Conservation (phyloP, 1,284 basidiomycete species). For the Trametes sp. region DNA sequence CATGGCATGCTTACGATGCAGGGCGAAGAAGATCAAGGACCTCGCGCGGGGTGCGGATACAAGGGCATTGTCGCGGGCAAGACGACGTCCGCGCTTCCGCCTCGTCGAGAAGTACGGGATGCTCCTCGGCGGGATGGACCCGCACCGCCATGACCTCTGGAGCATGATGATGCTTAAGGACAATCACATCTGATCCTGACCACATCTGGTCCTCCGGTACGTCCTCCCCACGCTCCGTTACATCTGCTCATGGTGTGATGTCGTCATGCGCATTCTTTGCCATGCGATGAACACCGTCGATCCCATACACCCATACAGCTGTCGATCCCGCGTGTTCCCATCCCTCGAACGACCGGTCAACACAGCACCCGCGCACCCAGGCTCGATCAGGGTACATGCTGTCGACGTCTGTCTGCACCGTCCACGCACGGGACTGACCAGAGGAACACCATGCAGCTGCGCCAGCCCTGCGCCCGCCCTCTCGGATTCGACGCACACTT, state of each 20-base stretch:
- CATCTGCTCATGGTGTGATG: not conserved
- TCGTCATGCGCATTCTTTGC: not conserved
- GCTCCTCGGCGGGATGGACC: slow-evolving; percentile 96
- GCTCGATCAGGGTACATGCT: too few relatives aligned
- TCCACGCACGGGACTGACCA: too few relatives aligned
- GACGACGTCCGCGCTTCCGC: slow-evolving; percentile 97
- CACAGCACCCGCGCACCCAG: too few relatives aligned
- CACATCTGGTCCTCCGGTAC: slow-evolving; percentile 96
- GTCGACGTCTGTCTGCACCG: too few relatives aligned
- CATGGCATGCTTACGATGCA: slow-evolving; percentile 40
- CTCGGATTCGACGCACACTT: too few relatives aligned
- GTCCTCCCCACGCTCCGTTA: slow-evolving; percentile 27
- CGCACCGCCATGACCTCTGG: slow-evolving; percentile 95
- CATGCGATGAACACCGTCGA: not conserved
- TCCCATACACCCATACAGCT: not conserved
- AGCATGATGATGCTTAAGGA: slow-evolving; percentile 99
- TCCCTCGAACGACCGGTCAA: not conserved
- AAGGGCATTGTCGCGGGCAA: slow-evolving; percentile 95
- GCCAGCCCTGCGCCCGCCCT: too few relatives aligned
- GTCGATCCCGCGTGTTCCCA: not conserved
- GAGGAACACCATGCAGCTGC: too few relatives aligned
- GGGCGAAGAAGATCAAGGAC: slow-evolving; percentile 84
- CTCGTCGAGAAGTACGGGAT: slow-evolving; percentile 99
- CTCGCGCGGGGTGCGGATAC: slow-evolving; percentile 86
- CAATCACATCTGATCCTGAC: too few relatives aligned